Percentiles rank a stretch among this genome's conserved stretches.
phyloP scores from a whole-genome alignment of 1,139 yeast species.

The Yamadazyma membranifaciens region DNA sequence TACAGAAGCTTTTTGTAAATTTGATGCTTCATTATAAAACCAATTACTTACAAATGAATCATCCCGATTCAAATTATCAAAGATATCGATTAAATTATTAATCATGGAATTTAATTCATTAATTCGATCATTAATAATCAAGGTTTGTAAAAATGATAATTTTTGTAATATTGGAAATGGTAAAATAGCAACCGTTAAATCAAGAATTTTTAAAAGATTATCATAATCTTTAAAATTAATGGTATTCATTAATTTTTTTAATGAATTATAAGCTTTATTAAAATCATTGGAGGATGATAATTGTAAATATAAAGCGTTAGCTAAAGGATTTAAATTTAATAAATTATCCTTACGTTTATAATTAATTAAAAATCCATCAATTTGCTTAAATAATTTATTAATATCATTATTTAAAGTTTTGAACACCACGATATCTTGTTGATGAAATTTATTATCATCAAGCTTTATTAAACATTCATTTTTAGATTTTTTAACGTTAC shows the following conservation, averaged over 20 bases:
- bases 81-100: conserved; percentile 32
- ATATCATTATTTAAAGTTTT: conserved; percentile 25
- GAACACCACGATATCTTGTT: conserved; percentile 22
- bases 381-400: conserved; percentile 32
- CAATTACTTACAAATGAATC: conserved; percentile 40
- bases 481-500: conserved; percentile 19
- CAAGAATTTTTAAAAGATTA: conserved; percentile 39
- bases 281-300: conserved; percentile 48
- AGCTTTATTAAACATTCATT: conserved; percentile 31
- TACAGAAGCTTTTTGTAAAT: conserved; percentile 54
- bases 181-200: conserved; percentile 55
- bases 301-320: conserved; percentile 58
- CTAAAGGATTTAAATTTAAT: conserved; percentile 57
- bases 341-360: conserved; percentile 40
- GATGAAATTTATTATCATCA: conserved; percentile 25
- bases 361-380: conserved; percentile 43
- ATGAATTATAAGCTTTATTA: conserved; percentile 37
- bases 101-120: conserved; percentile 31
- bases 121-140: conserved; percentile 34
- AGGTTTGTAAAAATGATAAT: conserved; percentile 35
- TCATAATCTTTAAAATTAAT: conserved; percentile 23
- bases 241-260: conserved; percentile 30
- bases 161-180: conserved; percentile 57
- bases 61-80: conserved; percentile 31
- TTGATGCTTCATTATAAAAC: conserved; percentile 50